A percentile compares a stretch with the other conserved stretches of the same genome.
These are phyloP conservation scores for Aspergillus uvarum DNA, from an alignment of 2,329 filamentous ascomycete species.

Conservation along the genomic window DNA sequence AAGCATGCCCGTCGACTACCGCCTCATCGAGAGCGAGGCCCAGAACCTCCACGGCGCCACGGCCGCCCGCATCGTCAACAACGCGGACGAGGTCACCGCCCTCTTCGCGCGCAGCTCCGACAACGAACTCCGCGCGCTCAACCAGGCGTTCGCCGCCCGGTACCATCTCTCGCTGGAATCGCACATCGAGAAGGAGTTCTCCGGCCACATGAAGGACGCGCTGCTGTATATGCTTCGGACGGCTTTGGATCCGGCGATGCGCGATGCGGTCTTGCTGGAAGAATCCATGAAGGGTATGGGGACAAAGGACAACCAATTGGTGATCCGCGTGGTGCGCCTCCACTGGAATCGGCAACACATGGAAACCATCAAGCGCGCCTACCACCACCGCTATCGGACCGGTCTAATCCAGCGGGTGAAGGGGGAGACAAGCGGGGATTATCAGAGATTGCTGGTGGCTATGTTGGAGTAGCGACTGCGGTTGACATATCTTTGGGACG, in stretches of 20 bases:
- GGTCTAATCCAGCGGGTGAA: too few species aligned
- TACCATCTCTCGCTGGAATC: constrained; percentile 70
- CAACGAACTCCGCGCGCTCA: too few species aligned
- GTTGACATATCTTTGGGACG: too few species aligned
- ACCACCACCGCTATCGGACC: too few species aligned
- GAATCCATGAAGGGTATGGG: constrained; percentile 82
- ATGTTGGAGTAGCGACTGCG: too few species aligned
- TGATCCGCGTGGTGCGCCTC: too few species aligned
- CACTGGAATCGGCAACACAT: too few species aligned
- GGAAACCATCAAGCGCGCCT: too few species aligned
- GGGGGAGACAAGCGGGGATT: too few species aligned
- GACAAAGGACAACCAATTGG: constrained; percentile 66
- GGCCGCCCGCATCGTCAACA: constrained; percentile 60
- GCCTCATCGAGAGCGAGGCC: constrained; percentile 73
- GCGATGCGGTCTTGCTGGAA: constrained; percentile 80
- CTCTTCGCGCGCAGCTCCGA: constrained; percentile 72
- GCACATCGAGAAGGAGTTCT: constrained; percentile 78
- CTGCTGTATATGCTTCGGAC: constrained; percentile 75
- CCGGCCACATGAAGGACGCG: constrained; percentile 86
- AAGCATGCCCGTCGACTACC: constrained; percentile 67
- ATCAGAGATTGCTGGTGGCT: too few species aligned
- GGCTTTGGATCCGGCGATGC: constrained; percentile 76
- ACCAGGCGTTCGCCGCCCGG: constrained; percentile 52
- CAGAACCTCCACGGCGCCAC: constrained; percentile 75
- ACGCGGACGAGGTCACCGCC: constrained; percentile 61